Evolutionary conservation across 768 basidiomycete species (phyloP), one percentile per base, ranked within the genome.

Genomic region (Xerocomellus intermedius): DNA sequence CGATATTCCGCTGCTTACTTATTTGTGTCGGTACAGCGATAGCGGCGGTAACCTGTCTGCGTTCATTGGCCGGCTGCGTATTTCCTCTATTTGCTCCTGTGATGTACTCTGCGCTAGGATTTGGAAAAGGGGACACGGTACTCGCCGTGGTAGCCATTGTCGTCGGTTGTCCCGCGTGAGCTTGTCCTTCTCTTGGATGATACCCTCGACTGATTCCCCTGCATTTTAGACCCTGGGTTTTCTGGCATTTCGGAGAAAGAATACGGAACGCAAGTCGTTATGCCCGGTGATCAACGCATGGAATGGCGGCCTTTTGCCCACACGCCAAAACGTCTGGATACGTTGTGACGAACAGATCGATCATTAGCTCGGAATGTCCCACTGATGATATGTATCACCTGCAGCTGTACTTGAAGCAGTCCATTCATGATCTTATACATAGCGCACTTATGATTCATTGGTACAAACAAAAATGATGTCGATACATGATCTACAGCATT

Each of bases 61-160:
- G 89, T 24, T 82, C 85, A 0, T 51, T 89, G 0, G 81, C 82
- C 1, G 89, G 89, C 0, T 91, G 89, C 50, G 83, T 79, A 1
- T 90, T 92, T 64, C 90, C 89, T 2, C 71, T 91, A n/a, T 91
- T 91, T 60, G 86, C 84, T 4, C 83, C 85, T 19, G 73, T 79
- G 36, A 86, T 91, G 82, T 90, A 81, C 68, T 67, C 73, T 1
- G 72, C 74, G 14, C 73, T 91, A 0, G 89, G 87, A 4, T 86
- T 85, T 52, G 89, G 88, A 0, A 86, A 83, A 56, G 86, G 85
- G 8, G 70, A 83, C 57, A 86, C 87, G 0, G 74, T 91, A 4
- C 75, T 91, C 7, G 87, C 87, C 0, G 77, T 65, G 9, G 58
- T 79, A 2, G 75, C 84, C 2, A 81, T 90, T 50, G 77, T 67